Evolutionary conservation across 1,284 basidiomycete genomes (phyloP), one percentile per base, ranked within the genome.

Genomic region (Naganishia sp.): DNA sequence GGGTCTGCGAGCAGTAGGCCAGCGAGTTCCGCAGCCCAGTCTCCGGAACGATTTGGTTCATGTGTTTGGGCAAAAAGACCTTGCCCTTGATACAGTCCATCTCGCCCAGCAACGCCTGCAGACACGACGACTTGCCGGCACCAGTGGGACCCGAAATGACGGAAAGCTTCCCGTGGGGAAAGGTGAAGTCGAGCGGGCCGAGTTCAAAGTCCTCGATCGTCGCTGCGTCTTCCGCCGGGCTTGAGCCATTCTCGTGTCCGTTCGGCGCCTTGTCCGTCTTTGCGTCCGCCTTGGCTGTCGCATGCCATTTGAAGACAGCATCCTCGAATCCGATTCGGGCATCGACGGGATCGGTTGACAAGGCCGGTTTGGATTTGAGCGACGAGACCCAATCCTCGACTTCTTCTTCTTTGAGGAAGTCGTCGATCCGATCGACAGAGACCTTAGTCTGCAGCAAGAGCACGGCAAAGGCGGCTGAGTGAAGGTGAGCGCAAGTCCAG

Each of bases 1-100:
- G 88, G 0, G 87, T 85, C 78, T 96, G 94, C 0, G 90, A 86
- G 50, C 83, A 89, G 73, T 94, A 95, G 1, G 92, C 90, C 39
- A 94, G 86, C 10, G 87, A 82, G 71, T 92, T 88, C 72, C 85
- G 84, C 43, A 89, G 78, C 0, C 88, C 87, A 28, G 86, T 80
- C 25, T 83, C 81, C 2, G 67, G 48, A 76, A 90, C 86, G 3
- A 89, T 80, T 46, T 80, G 81, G 15, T 82, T 81, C 21, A 49
- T 6, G 28, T 67, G 54, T 74, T 92, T 93, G 66, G 87, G 84
- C 9, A 91, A 77, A 33, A 82, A 78, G 10, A 88, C 86, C 6
- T 77, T 74, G 0, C 90, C 90, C 6, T 82, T 79, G 0, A 84
- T 75, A 63, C 86, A 85, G 63, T 86, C 83, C 86, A 90, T 87